Percentiles rank a stretch among this genome's conserved stretches.
These are phyloP conservation scores for Beauveria caledonica DNA, from an alignment of 2,329 filamentous ascomycete genomes.

Conservation along the genomic window DNA sequence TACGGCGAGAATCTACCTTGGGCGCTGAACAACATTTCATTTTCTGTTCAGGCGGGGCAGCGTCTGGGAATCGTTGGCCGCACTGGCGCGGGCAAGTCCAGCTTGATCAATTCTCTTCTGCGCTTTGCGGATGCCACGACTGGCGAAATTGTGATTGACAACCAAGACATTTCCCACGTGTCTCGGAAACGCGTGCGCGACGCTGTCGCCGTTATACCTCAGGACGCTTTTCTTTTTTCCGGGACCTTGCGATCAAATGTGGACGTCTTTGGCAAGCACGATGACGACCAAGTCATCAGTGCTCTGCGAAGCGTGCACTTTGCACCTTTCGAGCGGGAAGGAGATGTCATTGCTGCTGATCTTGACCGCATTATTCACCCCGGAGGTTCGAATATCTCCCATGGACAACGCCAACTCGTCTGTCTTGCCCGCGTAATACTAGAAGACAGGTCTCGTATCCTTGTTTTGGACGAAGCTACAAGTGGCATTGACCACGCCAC, in stretches of 20 bases:
- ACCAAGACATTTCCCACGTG: slow-evolving; percentile 2
- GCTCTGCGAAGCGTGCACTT: slow-evolving; percentile 54
- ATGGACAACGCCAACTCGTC: slow-evolving; percentile 61
- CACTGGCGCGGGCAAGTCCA: slow-evolving; percentile 11
- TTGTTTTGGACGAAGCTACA: slow-evolving; percentile 54
- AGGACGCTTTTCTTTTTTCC: slow-evolving; percentile 68
- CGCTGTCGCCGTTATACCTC: slow-evolving; percentile 10
- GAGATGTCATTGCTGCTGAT: slow-evolving; percentile 28
- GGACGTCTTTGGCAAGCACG: slow-evolving; percentile 60
- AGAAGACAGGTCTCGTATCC: slow-evolving; percentile 3
- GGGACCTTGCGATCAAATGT: slow-evolving; percentile 64
- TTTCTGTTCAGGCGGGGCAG: neutral
- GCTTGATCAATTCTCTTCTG: slow-evolving; percentile 6
- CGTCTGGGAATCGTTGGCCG: slow-evolving; percentile 6
- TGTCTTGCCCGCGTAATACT: slow-evolving; percentile 53
- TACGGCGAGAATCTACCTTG: slow-evolving; percentile 42
- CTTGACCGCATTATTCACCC: slow-evolving; percentile 51
- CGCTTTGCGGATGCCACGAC: slow-evolving; percentile 5
- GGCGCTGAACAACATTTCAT: slow-evolving; percentile 23
- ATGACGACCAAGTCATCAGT: slow-evolving; percentile 54
- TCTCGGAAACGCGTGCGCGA: neutral
- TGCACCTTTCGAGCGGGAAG: neutral
- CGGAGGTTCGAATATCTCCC: slow-evolving; percentile 59
- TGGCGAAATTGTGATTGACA: slow-evolving; percentile 2
- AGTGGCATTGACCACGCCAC: slow-evolving; percentile 63